Base-by-base conservation (phyloP, 2,329 filamentous ascomycete genomes). In the Diaporthe capsici region DNA sequence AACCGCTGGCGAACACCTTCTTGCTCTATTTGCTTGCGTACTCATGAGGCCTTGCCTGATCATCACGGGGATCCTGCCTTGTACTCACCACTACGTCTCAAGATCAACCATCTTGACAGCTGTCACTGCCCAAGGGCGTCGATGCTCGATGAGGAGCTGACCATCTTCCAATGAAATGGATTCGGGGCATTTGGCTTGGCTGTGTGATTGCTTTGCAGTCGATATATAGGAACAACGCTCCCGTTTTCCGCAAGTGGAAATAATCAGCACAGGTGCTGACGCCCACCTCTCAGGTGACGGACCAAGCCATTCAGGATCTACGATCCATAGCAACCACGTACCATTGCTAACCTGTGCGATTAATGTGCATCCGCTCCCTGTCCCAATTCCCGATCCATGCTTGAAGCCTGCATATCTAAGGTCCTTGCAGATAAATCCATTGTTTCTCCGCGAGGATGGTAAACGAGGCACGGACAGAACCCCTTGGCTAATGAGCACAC, bases 321-420 rank as follows among this genome's bases (percentile, higher is more conserved):
- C 42, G 25, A 49, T 67, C 20, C 61, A 15, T 47, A 67, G 20
- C 61, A 49, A 49, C 61, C 61, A 49, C 34, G 44, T 67, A 34
- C 17, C 44, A n/a, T 17, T 49, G 61, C 28, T 49, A 10, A 28
- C n/a, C 34, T 55, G 28, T 55, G 34, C 34, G 15, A 28, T 70
- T 39, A 70, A 42, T 55, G 22, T 70, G 65, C 65, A 55, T 70
- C 65, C 65, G 65, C 65, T 70, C 65, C 65, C 65, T 70, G 65
- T 70, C 47, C n/a, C 25, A 22, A 42, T 65, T 42, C 34, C 65
- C 65, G 65, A 70, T 42, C 65, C 65, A 70, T 70, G 65, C 34
- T 39, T 10, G n/a, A 17, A 15, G 17, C 20, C 47, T 42, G 49
- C 65, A 42, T 70, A 31, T 51, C 4, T 39, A 22, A 55, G 34